Conservation (phyloP, 1,284 basidiomycete genomes). For the Amylostereum areolatum region DNA sequence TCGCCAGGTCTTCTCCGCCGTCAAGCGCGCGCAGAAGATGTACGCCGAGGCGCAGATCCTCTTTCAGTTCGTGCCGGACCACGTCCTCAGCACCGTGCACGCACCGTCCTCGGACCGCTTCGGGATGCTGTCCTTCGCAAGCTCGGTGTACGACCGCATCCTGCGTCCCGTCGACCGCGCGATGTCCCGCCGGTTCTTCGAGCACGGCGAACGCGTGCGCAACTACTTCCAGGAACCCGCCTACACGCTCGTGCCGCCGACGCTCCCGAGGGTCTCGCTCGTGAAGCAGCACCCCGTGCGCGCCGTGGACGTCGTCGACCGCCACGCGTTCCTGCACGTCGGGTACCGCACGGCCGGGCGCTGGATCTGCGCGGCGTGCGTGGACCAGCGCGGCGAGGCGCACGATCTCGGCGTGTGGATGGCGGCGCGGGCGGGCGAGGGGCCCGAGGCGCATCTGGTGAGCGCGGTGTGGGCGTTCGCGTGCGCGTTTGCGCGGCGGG, state of each 20-base stretch:
- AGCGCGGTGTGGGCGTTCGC: slow-evolving; percentile 65
- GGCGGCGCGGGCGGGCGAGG: slow-evolving; percentile 39
- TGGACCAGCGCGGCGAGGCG: slow-evolving; percentile 73
- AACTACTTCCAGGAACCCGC: slow-evolving; percentile 58
- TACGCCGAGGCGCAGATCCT: slow-evolving; percentile 40
- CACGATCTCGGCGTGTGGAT: slow-evolving; percentile 64
- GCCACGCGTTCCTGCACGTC: slow-evolving; percentile 68
- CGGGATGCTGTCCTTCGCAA: slow-evolving; percentile 43
- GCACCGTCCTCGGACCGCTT: slow-evolving; percentile 29
- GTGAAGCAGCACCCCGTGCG: slow-evolving; percentile 36
- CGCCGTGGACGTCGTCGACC: slow-evolving; percentile 62
- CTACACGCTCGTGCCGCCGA: slow-evolving; percentile 52
- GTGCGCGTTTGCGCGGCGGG: slow-evolving; percentile 48
- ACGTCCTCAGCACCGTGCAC: slow-evolving; percentile 39
- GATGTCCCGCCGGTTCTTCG: slow-evolving; percentile 47
- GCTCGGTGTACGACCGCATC: slow-evolving; percentile 67
- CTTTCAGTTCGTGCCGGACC: slow-evolving; percentile 68
- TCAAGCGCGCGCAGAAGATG: slow-evolving; percentile 47
- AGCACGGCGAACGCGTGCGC: slow-evolving; percentile 32
- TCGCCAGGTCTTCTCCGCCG: slow-evolving; percentile 57
- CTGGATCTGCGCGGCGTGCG: slow-evolving; percentile 70
- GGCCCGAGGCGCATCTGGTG: slow-evolving; percentile 37
- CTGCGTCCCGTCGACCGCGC: slow-evolving; percentile 51
- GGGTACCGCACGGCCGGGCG: slow-evolving; percentile 65
- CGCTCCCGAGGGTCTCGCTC: slow-evolving; percentile 38